Evolutionary conservation across 306 rosid species (phyloP).

Genomic region (Fragaria nilgerrensis): DNA sequence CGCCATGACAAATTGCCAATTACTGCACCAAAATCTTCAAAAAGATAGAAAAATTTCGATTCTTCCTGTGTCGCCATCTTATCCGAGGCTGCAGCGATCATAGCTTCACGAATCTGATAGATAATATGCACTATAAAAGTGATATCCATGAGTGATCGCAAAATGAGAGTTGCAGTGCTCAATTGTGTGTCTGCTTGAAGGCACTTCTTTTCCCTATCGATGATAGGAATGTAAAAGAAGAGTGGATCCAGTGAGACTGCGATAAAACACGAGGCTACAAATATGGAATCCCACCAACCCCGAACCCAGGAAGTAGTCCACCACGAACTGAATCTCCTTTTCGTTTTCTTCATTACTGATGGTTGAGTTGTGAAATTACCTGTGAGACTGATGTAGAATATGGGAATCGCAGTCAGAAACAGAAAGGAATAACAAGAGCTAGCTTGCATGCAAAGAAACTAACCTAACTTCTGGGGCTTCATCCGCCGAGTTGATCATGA

Average conservation of each 20-base stretch:
- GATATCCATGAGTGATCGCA: constrained; percentile 11
- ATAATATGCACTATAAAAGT: not conserved
- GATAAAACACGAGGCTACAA: constrained; percentile 20
- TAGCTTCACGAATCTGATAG: constrained; percentile 1
- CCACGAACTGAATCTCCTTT: not conserved
- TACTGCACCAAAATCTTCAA: not conserved
- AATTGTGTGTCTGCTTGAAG: not conserved
- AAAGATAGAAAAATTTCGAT: not conserved
- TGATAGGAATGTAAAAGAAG: constrained; percentile 29
- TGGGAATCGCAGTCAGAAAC: not conserved
- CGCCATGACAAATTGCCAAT: not conserved
- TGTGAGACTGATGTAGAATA: not conserved
- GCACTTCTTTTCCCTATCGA: constrained; percentile 9
- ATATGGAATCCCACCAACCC: constrained; percentile 24
- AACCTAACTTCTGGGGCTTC: constrained; percentile 3
- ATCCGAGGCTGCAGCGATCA: not conserved
- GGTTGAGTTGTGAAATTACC: not conserved
- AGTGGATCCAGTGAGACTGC: constrained; percentile 24
- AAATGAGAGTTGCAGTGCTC: not conserved
- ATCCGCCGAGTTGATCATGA: not conserved
- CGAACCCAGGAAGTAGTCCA: not conserved
- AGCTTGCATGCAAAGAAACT: not conserved
- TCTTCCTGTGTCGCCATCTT: not conserved
- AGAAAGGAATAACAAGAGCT: not conserved
- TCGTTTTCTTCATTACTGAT: not conserved